phyloP scores from a whole-genome alignment of 1,284 basidiomycete genomes.

The Ceratobasidium sp. region DNA sequence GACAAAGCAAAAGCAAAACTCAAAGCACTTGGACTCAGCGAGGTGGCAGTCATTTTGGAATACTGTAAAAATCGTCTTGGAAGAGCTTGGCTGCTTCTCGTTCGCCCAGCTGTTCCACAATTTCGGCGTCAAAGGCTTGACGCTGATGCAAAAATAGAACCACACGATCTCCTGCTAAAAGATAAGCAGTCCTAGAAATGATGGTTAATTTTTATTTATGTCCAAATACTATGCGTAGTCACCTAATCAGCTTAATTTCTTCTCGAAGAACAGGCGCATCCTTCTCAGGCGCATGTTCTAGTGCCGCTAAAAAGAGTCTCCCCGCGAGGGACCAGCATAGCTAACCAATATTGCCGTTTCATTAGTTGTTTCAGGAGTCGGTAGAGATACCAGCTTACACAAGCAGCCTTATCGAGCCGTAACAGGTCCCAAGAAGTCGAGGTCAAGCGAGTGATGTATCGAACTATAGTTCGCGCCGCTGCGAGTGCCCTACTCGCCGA shows the following conservation, averaged over 20 bases:
- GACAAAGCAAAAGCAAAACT: neutral
- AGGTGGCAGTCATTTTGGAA: too few species aligned
- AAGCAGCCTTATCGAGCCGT: constrained; percentile 15
- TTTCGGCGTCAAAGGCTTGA: neutral
- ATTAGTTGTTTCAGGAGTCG: too few species aligned
- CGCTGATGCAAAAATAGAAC: constrained; percentile 20
- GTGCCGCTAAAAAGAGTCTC: neutral
- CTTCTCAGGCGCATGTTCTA: constrained; percentile 12
- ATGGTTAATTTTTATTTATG: too few species aligned
- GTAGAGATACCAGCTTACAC: neutral
- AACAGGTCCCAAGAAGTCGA: constrained; percentile 14
- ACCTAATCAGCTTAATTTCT: constrained; percentile 22
- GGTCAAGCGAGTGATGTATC: neutral
- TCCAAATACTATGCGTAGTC: neutral
- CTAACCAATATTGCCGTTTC: neutral
- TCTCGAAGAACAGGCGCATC: constrained; percentile 30
- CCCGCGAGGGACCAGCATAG: constrained; percentile 17
- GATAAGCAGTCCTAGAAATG: neutral
- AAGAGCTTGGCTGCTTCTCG: constrained; percentile 24
- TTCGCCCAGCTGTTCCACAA: constrained; percentile 15
- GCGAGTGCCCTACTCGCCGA: constrained; percentile 14
- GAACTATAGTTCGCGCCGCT: constrained; percentile 19
- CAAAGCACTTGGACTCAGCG: too few species aligned
- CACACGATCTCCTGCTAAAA: constrained; percentile 7
- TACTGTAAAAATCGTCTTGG: neutral